Base-by-base conservation (phyloP, 768 basidiomycete species). In the Gelatoporia subvermispora region DNA sequence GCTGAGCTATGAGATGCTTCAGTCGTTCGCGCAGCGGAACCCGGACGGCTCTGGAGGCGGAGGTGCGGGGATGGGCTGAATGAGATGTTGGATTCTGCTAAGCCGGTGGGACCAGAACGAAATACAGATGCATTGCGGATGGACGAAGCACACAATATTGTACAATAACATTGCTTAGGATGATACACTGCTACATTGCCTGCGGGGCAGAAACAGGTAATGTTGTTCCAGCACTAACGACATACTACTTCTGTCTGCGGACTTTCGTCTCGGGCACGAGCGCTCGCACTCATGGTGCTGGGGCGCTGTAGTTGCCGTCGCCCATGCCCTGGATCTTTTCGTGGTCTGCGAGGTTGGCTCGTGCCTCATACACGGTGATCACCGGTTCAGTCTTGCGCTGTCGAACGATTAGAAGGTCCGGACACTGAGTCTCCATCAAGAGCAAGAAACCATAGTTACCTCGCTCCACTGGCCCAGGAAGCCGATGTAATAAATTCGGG, bases 261-360 rank as follows among this genome's bases (percentile, higher is more conserved):
- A n/a, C n/a, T n/a, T n/a, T n/a, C n/a, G n/a, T n/a, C n/a, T n/a
- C n/a, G n/a, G n/a, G n/a, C n/a, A n/a, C n/a, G 13, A n/a, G 8
- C 42, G 4, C 7, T 8, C 47, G 18, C n/a, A n/a, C 24, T 40
- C 22, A 53, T 2, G 56, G 46, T 13, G 43, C 43, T 2, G 56
- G 56, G 2, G 49, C 41, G 25, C 48, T 57, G 52, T 79, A 71
- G 51, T 71, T 73, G 8, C 82, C 81, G 31, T 84, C 82, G 35
- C 84, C 82, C 39, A 78, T 83, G n/a, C 90, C 89, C 59, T 81
- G 82, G 41, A 92, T 86, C 68, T 90, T 92, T 51, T 82, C 75
- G 56, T 95, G 93, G 62, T 95, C 93, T 1, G 90, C 87, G 24
- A 87, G 70, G 55, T 92, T 93, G 8, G 93, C 88, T 54, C 88